Base-by-base conservation (phyloP, 2,329 filamentous ascomycete species). In the Botrytis squamosa region DNA sequence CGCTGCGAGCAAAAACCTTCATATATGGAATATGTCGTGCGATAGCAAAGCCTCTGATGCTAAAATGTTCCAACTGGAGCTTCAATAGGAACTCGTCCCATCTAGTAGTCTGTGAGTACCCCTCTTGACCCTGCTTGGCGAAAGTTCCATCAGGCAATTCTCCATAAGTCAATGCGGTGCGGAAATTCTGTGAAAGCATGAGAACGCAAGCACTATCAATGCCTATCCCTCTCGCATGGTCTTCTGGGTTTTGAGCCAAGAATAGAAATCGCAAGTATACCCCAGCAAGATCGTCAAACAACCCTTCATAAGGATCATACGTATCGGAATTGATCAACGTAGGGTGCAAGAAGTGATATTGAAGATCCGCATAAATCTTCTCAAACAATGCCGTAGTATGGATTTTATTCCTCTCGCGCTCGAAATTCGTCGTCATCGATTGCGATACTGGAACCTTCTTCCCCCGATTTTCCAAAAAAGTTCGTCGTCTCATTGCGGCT, bases 11-110 rank as follows among this genome's bases (percentile, higher is more conserved):
- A 16, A 60, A 72, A 38, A 72, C 38, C 10, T 18, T 57, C 29
- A 67, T 55, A 18, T 57, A 72, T n/a, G 49, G 70, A 55, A 72
- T 66, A 36, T 55, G 70, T 3, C 70, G 70, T 20, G 60, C 62
- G 36, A 72, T 40, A 36, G 70, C 70, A 44, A 67, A 72, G 5
- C 18, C 70, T 72, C 44, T 57, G 16, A 72, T 72, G 38, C 62
- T 67, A 4, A 5, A 20, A 36, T 44, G 49, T 44, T 72, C 70
- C 49, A 40, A 33, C 29, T 14, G n/a, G 12, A 72, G 46, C 46
- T 46, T 72, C 9, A 57, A 42, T 20, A 44, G 25, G 10, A 72
- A 68, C 38, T 40, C 46, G 10, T 60, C 40, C 70, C 70, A 72
- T 5, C 18, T 38, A 12, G 5, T 2, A 14, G 59, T 8, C 20